phyloP scores from a whole-genome alignment of 805 yeast genomes.

The Kodamaea sagamina region DNA sequence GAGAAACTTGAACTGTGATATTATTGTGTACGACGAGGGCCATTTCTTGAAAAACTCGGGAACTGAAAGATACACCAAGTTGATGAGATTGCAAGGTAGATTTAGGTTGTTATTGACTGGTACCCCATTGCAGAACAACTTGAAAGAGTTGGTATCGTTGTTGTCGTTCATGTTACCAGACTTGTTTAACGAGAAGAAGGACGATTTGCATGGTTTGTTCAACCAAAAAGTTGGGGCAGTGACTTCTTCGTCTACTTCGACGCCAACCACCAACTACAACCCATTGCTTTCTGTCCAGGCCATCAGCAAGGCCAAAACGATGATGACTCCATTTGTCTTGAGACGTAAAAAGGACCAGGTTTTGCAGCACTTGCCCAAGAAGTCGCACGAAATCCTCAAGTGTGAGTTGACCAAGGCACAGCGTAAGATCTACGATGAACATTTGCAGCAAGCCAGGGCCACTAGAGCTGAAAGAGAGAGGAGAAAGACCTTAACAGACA shows the following conservation, averaged over 20 bases:
- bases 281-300: conserved; percentile 90
- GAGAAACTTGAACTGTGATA: conserved; percentile 73
- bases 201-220: conserved; percentile 79
- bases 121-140: conserved; percentile 93
- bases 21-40: conserved; percentile 95
- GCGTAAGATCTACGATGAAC: conserved; percentile 57
- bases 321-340: conserved; percentile 97
- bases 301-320: conserved; percentile 86
- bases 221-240: conserved; percentile 82
- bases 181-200: conserved; percentile 76
- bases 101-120: conserved; percentile 91
- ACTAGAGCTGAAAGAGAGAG: conserved; percentile 46
- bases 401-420: conserved; percentile 67
- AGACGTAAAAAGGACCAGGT: conserved; percentile 93
- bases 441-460: conserved; percentile 48
- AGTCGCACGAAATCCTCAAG: conserved; percentile 59
- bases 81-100: conserved; percentile 81
- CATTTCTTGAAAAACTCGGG: conserved; percentile 91
- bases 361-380: conserved; percentile 81
- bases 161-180: conserved; percentile 88
- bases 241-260: conserved; percentile 33
- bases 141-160: conserved; percentile 85
- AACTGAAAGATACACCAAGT: conserved; percentile 81
- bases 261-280: conserved; percentile 52
- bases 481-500: conserved; percentile 38